These are phyloP conservation scores for Melanopsichium pennsylvanicum DNA, from an alignment of 1,284 basidiomycete species.

Conservation along the genomic window DNA sequence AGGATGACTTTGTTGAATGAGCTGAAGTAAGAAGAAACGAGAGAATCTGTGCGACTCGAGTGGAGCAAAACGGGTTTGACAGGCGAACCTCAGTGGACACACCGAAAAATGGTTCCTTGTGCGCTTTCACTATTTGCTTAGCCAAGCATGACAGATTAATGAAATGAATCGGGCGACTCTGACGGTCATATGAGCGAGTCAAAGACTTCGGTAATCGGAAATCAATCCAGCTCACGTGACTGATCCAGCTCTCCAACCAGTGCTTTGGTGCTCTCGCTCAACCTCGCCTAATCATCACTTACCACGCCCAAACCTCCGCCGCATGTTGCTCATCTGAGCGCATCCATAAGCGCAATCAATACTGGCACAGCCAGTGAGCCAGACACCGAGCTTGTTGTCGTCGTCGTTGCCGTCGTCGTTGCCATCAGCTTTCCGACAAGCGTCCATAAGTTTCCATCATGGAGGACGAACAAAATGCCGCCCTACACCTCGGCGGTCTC, in stretches of 20 bases:
- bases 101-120: too few relatives aligned
- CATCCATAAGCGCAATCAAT: background rate
- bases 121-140: conserved; percentile 3
- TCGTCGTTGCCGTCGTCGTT: background rate
- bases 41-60: background rate
- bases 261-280: background rate
- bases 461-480: conserved; percentile 61
- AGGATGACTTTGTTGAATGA: too few relatives aligned
- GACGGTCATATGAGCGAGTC: too few relatives aligned
- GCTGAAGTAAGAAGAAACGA: conserved; percentile 7
- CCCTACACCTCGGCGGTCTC: conserved; percentile 60
- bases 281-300: background rate
- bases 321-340: conserved; percentile 10
- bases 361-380: conserved; percentile 29
- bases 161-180: too few relatives aligned
- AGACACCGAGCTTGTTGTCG: background rate
- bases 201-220: too few relatives aligned
- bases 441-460: too few relatives aligned
- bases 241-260: background rate
- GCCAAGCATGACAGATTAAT: conserved; percentile 37
- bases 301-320: background rate
- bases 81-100: background rate
- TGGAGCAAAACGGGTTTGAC: conserved; percentile 2
- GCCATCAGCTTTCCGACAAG: too few relatives aligned
- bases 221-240: too few relatives aligned